These are phyloP conservation scores for Hypoxylon sp. DNA, from an alignment of 2,329 filamentous ascomycete species.

Conservation along the genomic window DNA sequence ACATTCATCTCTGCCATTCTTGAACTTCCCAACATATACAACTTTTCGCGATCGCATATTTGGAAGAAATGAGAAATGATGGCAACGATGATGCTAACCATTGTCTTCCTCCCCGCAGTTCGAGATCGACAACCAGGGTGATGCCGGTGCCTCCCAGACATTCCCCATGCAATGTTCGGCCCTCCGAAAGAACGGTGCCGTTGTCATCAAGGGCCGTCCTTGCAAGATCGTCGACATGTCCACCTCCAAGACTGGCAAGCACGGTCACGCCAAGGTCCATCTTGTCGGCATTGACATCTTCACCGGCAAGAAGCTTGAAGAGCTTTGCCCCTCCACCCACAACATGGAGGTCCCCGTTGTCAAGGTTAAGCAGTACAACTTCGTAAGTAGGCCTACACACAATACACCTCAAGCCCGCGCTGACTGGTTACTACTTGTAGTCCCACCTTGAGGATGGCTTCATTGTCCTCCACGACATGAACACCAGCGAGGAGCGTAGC, in stretches of 20 bases:
- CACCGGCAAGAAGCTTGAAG: conserved; percentile 99
- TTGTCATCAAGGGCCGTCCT: conserved; percentile 97
- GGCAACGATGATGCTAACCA: conserved; percentile 33
- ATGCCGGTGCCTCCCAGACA: conserved; percentile 94
- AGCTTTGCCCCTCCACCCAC: conserved; percentile 96
- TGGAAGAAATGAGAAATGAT: no score
- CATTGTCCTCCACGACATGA: conserved; percentile 91
- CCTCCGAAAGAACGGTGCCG: conserved; percentile 98
- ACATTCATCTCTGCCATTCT: neutral
- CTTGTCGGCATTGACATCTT: conserved; percentile 98
- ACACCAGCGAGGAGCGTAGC: conserved; percentile 83
- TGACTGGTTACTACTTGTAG: conserved; percentile 63
- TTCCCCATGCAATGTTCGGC: conserved; percentile 99
- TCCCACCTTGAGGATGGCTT: conserved; percentile 94
- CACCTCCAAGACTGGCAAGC: conserved; percentile 99
- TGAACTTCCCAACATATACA: neutral
- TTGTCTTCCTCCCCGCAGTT: conserved; percentile 57
- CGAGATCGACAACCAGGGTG: conserved; percentile 82
- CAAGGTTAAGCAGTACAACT: conserved; percentile 90
- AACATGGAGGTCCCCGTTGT: conserved; percentile 99
- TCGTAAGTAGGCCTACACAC: conserved; percentile 13
- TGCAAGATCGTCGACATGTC: conserved; percentile 99
- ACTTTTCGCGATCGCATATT: conserved; percentile 7
- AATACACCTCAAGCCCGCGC: neutral
- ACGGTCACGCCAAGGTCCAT: conserved; percentile 99